Conservation (phyloP, 257 asterid species). For the Cinchona pubescens region DNA sequence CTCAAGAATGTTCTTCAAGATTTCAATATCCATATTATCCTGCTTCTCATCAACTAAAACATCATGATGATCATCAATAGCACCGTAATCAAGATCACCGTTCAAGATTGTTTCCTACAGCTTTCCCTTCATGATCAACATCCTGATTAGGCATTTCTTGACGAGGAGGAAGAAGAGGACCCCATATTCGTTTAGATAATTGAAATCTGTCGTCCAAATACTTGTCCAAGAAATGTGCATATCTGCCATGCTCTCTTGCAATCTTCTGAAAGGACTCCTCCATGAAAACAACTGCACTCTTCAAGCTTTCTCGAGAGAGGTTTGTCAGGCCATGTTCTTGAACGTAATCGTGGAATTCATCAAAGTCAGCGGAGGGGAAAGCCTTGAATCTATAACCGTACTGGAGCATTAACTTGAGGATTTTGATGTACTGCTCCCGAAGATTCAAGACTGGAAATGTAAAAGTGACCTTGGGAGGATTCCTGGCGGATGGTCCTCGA, state of each 20-base stretch:
- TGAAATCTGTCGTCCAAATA: not conserved
- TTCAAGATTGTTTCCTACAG: not conserved
- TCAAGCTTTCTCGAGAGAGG: not conserved
- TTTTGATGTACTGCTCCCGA: not conserved
- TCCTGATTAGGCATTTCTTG: too few relatives aligned
- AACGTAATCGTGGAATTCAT: not conserved
- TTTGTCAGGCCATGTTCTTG: not conserved
- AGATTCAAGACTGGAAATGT: too few relatives aligned
- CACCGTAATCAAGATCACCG: not conserved
- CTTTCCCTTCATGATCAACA: not conserved
- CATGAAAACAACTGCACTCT: not conserved
- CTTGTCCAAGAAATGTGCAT: too few relatives aligned
- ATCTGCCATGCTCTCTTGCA: not conserved
- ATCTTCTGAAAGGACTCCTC: not conserved
- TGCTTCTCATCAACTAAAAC: too few relatives aligned
- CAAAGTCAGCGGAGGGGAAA: not conserved
- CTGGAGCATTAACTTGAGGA: not conserved
- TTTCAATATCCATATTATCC: too few relatives aligned
- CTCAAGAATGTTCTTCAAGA: too few relatives aligned
- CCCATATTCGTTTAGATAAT: not conserved
- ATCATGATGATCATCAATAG: too few relatives aligned
- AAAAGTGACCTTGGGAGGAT: too few relatives aligned
- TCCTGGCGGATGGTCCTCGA: too few relatives aligned
- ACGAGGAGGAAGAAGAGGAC: too few relatives aligned
- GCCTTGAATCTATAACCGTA: not conserved